phyloP scores from a whole-genome alignment of 768 basidiomycete genomes.

The Tricholoma terreum region DNA sequence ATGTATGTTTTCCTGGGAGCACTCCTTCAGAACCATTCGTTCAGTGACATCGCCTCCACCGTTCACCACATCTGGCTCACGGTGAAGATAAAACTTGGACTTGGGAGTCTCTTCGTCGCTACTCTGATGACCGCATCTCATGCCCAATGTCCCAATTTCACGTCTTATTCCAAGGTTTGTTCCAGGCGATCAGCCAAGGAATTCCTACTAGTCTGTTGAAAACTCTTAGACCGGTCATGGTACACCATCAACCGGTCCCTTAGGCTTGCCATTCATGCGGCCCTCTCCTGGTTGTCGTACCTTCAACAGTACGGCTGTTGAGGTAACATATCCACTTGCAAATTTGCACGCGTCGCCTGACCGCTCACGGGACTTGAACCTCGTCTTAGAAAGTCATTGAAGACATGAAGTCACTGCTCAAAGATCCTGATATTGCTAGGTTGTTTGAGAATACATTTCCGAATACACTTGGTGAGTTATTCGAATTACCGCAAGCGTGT shows the following conservation, averaged over 20 bases:
- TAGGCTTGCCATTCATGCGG: slow-evolving; percentile 70
- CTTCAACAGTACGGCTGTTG: slow-evolving; percentile 72
- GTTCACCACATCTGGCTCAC: slow-evolving; percentile 8
- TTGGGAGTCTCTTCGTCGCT: slow-evolving; percentile 21
- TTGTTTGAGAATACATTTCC: slow-evolving; percentile 83
- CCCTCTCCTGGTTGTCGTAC: slow-evolving; percentile 68
- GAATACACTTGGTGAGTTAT: slow-evolving; percentile 64
- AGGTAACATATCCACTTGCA: slow-evolving; percentile 39
- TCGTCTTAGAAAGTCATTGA: slow-evolving; percentile 57
- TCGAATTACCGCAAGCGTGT: neutral
- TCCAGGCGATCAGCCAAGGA: neutral
- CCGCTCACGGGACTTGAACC: neutral
- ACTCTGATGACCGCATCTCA: slow-evolving; percentile 22
- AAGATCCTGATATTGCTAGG: slow-evolving; percentile 74
- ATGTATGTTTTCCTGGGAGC: slow-evolving; percentile 10
- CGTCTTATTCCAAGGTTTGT: slow-evolving; percentile 52
- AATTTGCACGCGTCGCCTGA: neutral
- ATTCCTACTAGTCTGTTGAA: neutral
- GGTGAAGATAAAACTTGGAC: slow-evolving; percentile 21
- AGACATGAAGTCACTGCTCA: slow-evolving; percentile 71
- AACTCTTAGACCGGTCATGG: slow-evolving; percentile 58
- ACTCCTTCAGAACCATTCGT: too few species aligned
- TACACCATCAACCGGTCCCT: slow-evolving; percentile 53
- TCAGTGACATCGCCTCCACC: neutral
- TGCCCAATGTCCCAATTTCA: slow-evolving; percentile 61